phyloP scores from a whole-genome alignment of 1,284 basidiomycete genomes.

The Trametes pubescens region DNA sequence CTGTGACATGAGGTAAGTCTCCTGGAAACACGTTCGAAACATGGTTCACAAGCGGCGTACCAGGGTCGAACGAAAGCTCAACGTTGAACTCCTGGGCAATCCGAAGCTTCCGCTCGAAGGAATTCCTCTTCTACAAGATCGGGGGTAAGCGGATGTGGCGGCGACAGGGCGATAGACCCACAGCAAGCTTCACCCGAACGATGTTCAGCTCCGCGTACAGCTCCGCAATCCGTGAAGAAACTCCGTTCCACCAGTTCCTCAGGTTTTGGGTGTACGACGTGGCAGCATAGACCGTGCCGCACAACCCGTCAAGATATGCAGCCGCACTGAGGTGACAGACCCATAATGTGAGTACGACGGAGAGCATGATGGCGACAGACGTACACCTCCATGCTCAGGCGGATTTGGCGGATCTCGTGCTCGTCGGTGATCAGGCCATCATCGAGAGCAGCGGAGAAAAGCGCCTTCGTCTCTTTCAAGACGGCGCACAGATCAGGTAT shows the following conservation, averaged over 20 bases:
- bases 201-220: slow-evolving; percentile 8
- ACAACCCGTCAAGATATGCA: background rate
- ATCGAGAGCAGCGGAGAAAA: background rate
- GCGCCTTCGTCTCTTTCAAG: background rate
- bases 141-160: too few species aligned
- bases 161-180: background rate
- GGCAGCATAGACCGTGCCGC: background rate
- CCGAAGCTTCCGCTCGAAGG: too few species aligned
- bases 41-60: too few species aligned
- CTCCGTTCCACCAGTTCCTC: slow-evolving; percentile 9
- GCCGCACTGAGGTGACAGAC: background rate
- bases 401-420: background rate
- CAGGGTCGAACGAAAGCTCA: too few species aligned
- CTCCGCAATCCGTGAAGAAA: slow-evolving; percentile 6
- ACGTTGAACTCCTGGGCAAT: too few species aligned
- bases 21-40: too few species aligned
- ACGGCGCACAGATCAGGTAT: background rate
- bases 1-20: too few species aligned
- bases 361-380: too few species aligned
- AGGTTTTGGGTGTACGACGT: slow-evolving; percentile 6
- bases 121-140: too few species aligned
- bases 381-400: background rate
- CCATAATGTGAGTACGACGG: background rate
- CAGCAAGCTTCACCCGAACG: slow-evolving; percentile 7
- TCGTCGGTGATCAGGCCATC: slow-evolving; percentile 1